Base-by-base conservation (phyloP, 2,329 filamentous ascomycete species). In the Pseudogymnoascus sp. region DNA sequence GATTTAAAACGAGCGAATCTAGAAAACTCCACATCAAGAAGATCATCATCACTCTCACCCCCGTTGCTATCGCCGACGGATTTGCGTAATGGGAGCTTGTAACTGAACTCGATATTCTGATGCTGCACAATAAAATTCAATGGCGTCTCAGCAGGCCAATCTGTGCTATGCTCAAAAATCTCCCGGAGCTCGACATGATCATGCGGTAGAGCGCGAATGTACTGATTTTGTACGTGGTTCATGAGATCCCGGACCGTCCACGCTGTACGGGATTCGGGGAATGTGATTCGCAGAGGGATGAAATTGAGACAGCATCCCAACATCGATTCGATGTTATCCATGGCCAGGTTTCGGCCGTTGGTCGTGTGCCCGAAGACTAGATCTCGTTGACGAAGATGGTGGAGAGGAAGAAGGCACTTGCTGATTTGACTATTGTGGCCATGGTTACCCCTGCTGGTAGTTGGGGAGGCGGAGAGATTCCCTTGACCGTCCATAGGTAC, bases 51-150 rank as follows among this genome's bases (percentile, higher is more conserved):
- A 25, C 42, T 14, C 42, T 23, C 42, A 47, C 6, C 42, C 42
- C 42, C 42, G 6, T 25, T 47, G 5, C 5, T 23, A 47, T 25
- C 12, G 21, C 42, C 42, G 11, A 25, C 42, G 42, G 18, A n/a
- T 14, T 5, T 47, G 12, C 42, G 42, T 8, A 47, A 25, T 47
- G 42, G 42, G 12, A 47, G 21, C 6, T 25, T 47, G 21, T 47
- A 47, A 47, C 42, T 47, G 21, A 47, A 25, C 60, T 60, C 47
- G 31, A 70, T 64, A 65, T 75, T 73, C 44, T 79, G 76, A 64
- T 85, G 82, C 60, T 83, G 78, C 2, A 85, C 77, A 1, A 84
- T 72, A 2, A 79, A 81, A 71, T 80, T 81, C 70, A 84, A 81
- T 0, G 77, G 77, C 3, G 79, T 80, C 75, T 81, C 83, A 25